These are phyloP conservation scores for Alternaria consortialis DNA, from an alignment of 2,329 filamentous ascomycete species.

Conservation along the genomic window DNA sequence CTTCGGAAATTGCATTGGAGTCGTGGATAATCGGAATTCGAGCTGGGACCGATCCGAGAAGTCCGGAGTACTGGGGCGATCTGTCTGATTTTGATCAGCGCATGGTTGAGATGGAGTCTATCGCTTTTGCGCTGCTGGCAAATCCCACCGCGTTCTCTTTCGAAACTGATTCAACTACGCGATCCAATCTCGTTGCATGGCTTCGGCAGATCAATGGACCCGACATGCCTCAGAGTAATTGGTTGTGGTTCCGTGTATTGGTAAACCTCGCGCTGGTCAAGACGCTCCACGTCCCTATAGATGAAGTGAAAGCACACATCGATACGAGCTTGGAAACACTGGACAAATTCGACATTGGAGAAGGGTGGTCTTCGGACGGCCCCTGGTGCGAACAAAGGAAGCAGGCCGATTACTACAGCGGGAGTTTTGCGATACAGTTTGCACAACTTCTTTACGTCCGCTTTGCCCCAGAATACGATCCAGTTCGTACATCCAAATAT, in stretches of 20 bases:
- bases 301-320: slow-evolving; percentile 50
- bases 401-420: slow-evolving; percentile 64
- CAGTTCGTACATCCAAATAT: slow-evolving; percentile 50
- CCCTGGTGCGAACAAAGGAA: slow-evolving; percentile 50
- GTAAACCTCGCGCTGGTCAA: slow-evolving; percentile 58
- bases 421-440: slow-evolving; percentile 64
- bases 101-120: slow-evolving; percentile 65
- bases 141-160: slow-evolving; percentile 53
- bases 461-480: slow-evolving; percentile 55
- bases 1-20: slow-evolving; percentile 35
- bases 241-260: slow-evolving; percentile 64
- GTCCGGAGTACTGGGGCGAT: slow-evolving; percentile 58
- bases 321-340: slow-evolving; percentile 55
- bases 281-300: slow-evolving; percentile 50
- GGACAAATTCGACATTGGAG: slow-evolving; percentile 56
- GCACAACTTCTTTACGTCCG: slow-evolving; percentile 59
- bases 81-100: slow-evolving; percentile 59
- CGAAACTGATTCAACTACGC: slow-evolving; percentile 38
- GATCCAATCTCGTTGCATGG: slow-evolving; percentile 53
- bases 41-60: slow-evolving; percentile 43
- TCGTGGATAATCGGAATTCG: slow-evolving; percentile 32
- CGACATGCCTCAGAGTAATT: slow-evolving; percentile 60
- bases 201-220: slow-evolving; percentile 56
- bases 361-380: slow-evolving; percentile 62
- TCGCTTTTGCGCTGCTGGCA: slow-evolving; percentile 59